These are phyloP conservation scores for Aspergillus campestris DNA, from an alignment of 495 filamentous ascomycete genomes.

Conservation along the genomic window DNA sequence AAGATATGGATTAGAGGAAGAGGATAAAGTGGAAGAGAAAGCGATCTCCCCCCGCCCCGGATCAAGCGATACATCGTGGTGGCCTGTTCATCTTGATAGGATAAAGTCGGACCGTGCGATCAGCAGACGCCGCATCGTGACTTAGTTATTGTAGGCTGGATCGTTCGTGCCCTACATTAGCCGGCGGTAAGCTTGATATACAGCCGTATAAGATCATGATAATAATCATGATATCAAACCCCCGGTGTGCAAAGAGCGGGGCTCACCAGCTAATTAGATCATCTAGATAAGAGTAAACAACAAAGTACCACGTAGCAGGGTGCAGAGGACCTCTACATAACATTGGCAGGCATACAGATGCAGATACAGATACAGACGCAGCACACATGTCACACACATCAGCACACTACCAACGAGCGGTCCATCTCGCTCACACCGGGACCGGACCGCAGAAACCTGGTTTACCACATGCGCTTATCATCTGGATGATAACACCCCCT, in stretches of 20 bases:
- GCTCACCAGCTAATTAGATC: slow-evolving; percentile 4
- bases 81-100: slow-evolving; percentile 13
- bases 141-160: slow-evolving; percentile 6
- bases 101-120: slow-evolving; percentile 12
- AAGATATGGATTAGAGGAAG: not conserved
- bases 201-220: not conserved
- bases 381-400: not conserved
- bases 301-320: slow-evolving; percentile 4
- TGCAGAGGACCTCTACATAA: not conserved
- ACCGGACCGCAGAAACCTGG: no score
- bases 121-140: slow-evolving; percentile 12
- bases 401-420: not conserved
- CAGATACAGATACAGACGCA: not conserved
- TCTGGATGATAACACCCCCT: no score
- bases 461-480: no score
- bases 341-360: not conserved
- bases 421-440: no score
- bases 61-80: slow-evolving; percentile 12
- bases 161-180: not conserved
- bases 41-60: slow-evolving; percentile 3
- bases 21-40: not conserved
- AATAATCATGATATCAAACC: not conserved
- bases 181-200: no score
- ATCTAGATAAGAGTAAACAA: slow-evolving; percentile 2
- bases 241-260: not conserved